A percentile compares a stretch with the other conserved stretches of the same genome.
phyloP scores from a whole-genome alignment of 2,329 filamentous ascomycete species.

The Monosporascus cannonballus region DNA sequence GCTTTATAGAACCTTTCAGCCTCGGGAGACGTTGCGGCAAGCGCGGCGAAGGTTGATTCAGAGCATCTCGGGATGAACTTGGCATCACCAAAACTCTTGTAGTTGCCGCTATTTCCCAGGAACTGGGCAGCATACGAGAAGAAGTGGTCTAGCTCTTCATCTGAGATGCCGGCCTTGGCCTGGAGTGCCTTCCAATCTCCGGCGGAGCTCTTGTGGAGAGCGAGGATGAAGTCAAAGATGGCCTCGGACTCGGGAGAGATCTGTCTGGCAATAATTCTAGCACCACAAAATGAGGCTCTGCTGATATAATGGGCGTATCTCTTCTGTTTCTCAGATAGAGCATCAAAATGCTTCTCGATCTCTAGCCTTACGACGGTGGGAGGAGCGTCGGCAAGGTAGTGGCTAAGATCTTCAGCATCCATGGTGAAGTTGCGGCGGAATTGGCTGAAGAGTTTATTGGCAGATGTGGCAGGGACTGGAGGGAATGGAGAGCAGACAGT shows the following conservation, averaged over 20 bases:
- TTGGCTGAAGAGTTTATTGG: neutral
- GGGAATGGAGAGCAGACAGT: neutral
- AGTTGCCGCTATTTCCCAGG: conserved; percentile 75
- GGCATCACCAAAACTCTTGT: conserved; percentile 80
- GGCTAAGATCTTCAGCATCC: conserved; percentile 55
- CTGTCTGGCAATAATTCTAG: conserved; percentile 72
- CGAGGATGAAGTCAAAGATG: conserved; percentile 76
- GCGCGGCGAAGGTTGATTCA: conserved; percentile 55
- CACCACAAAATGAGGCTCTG: conserved; percentile 72
- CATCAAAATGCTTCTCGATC: conserved; percentile 89
- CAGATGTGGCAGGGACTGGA: conserved; percentile 6
- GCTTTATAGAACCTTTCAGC: conserved; percentile 60
- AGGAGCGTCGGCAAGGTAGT: conserved; percentile 87
- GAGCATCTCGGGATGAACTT: conserved; percentile 74
- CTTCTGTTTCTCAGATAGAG: conserved; percentile 68
- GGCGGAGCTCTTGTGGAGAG: conserved; percentile 57
- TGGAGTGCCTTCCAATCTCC: conserved; percentile 69
- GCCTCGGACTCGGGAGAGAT: conserved; percentile 75
- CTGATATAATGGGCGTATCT: conserved; percentile 88
- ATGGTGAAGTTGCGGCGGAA: conserved; percentile 33
- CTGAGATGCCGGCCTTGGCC: conserved; percentile 56
- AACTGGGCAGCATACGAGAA: conserved; percentile 75
- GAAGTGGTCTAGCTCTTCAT: conserved; percentile 61
- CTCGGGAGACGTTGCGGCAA: conserved; percentile 55
- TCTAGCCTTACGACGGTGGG: conserved; percentile 82